Percentiles rank a stretch among this genome's conserved stretches.
phyloP scores from a whole-genome alignment of 1,284 basidiomycete species.

The Apiotrichum veenhuisii region DNA sequence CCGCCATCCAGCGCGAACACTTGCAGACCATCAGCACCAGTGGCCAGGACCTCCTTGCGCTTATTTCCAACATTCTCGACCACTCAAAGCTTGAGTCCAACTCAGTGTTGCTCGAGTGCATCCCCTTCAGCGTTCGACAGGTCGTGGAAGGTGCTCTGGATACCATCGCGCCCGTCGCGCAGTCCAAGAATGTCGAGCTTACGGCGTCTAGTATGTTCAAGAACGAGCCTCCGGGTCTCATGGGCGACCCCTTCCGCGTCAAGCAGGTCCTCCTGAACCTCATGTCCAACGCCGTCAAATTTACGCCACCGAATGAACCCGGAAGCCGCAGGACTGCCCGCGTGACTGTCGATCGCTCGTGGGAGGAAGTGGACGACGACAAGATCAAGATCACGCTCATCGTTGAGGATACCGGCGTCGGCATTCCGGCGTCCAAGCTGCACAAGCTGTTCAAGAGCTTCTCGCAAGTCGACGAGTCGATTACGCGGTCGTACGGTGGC shows the following conservation, averaged over 20 bases:
- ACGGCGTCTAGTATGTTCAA: conserved; percentile 32
- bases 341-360: conserved; percentile 34
- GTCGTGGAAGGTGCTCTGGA: conserved; percentile 43
- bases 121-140: conserved; percentile 48
- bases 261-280: conserved; percentile 43
- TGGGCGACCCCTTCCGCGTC: conserved; percentile 44
- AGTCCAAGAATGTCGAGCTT: conserved; percentile 42
- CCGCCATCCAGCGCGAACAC: conserved; percentile 49
- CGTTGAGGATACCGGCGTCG: conserved; percentile 41
- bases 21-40: conserved; percentile 50
- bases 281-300: conserved; percentile 45
- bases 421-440: conserved; percentile 37
- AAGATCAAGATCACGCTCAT: conserved; percentile 24
- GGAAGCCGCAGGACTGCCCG: conserved; percentile 17
- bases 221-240: conserved; percentile 33
- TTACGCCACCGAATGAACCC: conserved; percentile 24
- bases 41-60: conserved; percentile 50
- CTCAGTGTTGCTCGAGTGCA: conserved; percentile 49
- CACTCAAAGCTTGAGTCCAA: conserved; percentile 51
- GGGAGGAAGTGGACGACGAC: conserved; percentile 18
- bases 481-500: conserved; percentile 43
- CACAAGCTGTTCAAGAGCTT: conserved; percentile 46
- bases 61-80: conserved; percentile 53
- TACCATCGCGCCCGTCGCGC: conserved; percentile 37
- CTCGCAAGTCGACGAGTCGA: conserved; percentile 45